These are phyloP conservation scores for Xylona heveae DNA, from an alignment of 495 filamentous ascomycete genomes.

Conservation along the genomic window DNA sequence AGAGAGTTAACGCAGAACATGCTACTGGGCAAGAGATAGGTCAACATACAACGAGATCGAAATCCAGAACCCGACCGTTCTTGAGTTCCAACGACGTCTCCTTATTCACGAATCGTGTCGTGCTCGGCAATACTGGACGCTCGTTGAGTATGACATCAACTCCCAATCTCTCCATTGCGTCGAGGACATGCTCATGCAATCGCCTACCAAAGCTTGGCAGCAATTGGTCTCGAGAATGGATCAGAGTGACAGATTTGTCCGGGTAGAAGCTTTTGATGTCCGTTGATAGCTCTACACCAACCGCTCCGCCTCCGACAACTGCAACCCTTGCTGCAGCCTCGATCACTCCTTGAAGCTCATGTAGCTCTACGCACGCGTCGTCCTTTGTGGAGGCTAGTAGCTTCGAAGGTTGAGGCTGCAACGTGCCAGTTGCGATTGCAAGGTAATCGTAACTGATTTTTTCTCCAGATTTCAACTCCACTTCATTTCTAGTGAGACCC, in stretches of 20 bases:
- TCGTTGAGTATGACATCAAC: constrained; percentile 22
- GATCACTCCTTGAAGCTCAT: constrained; percentile 11
- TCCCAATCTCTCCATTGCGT: constrained; percentile 18
- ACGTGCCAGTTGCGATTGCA: constrained; percentile 8
- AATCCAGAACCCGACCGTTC: constrained; percentile 12
- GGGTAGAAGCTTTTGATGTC: constrained; percentile 37
- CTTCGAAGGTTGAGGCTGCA: constrained; percentile 6
- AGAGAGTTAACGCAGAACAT: background rate
- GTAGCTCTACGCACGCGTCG: constrained; percentile 5
- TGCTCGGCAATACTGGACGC: constrained; percentile 3
- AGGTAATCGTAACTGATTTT: constrained; percentile 8
- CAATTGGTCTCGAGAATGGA: constrained; percentile 31
- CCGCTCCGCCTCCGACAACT: constrained; percentile 38
- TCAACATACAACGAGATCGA: constrained; percentile 19
- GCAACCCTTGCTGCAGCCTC: constrained; percentile 22
- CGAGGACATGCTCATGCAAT: constrained; percentile 23
- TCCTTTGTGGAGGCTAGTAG: constrained; percentile 4
- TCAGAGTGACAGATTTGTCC: constrained; percentile 31
- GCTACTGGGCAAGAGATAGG: background rate
- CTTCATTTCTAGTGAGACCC: constrained; percentile 1
- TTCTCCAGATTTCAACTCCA: constrained; percentile 5
- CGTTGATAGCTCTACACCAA: constrained; percentile 36
- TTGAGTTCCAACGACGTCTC: constrained; percentile 9
- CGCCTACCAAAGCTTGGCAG: constrained; percentile 28
- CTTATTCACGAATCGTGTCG: background rate